Evolutionary conservation across 169 alveolate genomes (phyloP), one percentile per base, ranked within the genome.

Genomic region (Plasmodium relictum): DNA sequence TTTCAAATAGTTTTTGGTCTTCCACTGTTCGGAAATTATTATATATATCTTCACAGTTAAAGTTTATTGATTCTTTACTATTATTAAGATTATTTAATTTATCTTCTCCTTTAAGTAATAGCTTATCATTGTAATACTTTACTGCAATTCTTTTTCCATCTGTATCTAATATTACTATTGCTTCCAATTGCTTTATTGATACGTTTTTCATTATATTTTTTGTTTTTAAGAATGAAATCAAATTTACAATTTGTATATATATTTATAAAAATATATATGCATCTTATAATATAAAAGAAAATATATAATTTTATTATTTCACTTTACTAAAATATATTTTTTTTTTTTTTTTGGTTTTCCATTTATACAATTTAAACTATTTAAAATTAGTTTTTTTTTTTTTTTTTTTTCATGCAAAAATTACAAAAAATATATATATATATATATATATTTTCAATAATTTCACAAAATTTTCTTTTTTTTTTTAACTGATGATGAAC

Each of bases 81-180:
- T 26, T 9, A 31, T 44, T 37, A 10, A 41, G n/a, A 26, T 48
- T 24, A 9, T 18, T 74, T 18, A n/a, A 14, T 61, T 71, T 85
- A 14, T 54, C 78, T 44, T 80, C 90, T 7, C 59, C 71, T 73
- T 71, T 71, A 18, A 14, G n/a, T 26, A 16, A 18, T 26, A 69
- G 14, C 42, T 68, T 39, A 14, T 85, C 74, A 4, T 61, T 72
- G 89, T 94, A 94, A 69, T 94, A 94, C 48, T 90, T 92, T 65
- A 88, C 95, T 18, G 96, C 96, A 70, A 94, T 92, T 74, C 94
- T 73, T 3, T 92, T 94, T 7, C 96, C 96, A 73, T 72, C 54
- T 2, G 56, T 86, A 56, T 88, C 94, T 22, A 94, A 71, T 1
- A 94, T 73, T 52, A 94, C 71, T 39, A 94, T 90, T 2, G 94